Evolutionary conservation across 225 moss, liverwort and hornwort species (phyloP), one percentile per base, ranked within the genome.

Genomic region (Pseudisothecium myosuroides): DNA sequence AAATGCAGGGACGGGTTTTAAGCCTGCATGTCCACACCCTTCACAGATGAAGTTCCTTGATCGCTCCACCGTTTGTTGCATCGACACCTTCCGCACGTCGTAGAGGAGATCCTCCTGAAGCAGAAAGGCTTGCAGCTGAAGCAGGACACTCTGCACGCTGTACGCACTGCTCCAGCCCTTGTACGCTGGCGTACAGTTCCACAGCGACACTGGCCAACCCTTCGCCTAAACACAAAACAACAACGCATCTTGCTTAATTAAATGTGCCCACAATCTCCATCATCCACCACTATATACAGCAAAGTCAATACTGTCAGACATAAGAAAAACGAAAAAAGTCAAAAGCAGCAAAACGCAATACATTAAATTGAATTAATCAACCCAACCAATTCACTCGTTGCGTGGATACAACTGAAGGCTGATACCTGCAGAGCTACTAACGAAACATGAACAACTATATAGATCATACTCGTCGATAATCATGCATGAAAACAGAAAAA

Each of bases 141-240:
- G 88, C 59, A 88, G 50, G 21, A 88, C 82, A 31, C 88, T 88
- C 62, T 88, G 88, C 61, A 88, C 62, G 52, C 73, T 82, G 50
- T 73, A 88, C 39, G 88, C 88, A 82, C 88, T 88, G 32, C 88
- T 73, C 82, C 82, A 88, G 61, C 88, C 88, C 69, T 88, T 88
- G 31, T 61, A 88, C 24, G 82, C 74, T 72, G 88, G 88, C 17
- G 50, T 88, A 61, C 74, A 88, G 74, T 88, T 88, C 88, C 82
- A 82, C 52, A 82, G 39, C 31, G 50, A 82, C 82, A 88, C 82
- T 49, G 60, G 62, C 82, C 88, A 88, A 49, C 73, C 82, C 62
- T 72, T 81, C 61, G 7, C 73, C 81, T 74, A 72, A n/a, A 82
- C 73, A 73, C 17, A 73, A 31, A 55, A 81, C 29, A 82, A 45